Evolutionary conservation across 108 stramenopile species (phyloP), one percentile per base, ranked within the genome.

Genomic region (Fistulifera solaris): DNA sequence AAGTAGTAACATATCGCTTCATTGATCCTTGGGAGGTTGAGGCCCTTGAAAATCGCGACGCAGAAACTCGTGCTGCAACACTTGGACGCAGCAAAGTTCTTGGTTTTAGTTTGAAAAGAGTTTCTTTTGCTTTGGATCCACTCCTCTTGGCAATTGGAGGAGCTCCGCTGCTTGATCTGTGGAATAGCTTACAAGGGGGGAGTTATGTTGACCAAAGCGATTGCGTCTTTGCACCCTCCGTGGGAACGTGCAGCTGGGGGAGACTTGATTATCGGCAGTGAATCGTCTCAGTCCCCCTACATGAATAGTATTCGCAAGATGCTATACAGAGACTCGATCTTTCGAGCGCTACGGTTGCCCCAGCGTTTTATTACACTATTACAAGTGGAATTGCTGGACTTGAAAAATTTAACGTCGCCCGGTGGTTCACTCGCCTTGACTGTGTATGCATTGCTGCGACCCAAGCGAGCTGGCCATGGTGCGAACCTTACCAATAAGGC

Each of bases 391-490:
- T 65, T 94, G n/a, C 75, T 93, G 1, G 95, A 93, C 58, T 66
- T 96, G 44, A 96, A 96, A 75, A 94, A 96, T 66, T 75, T 96
- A n/a, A 90, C 87, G 19, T 77, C 95, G 10, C 82, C 92, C 8
- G 85, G 83, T 42, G 88, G 87, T 21, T 83, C 86, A 16, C 60
- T 81, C 45, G 75, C 85, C 38, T 57, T 93, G 40, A 71, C 81
- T 8, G 85, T 83, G 0, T 93, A 89, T 53, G 80, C 87, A 7
- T 45, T 93, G 58, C 68, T 86, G 24, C 85, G 92, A 12, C 52
- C 89, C 27, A 85, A 85, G 55, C 66, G 92, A 6, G 52, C 61
- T 8, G 65, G 66, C 21, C 80, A 79, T 5, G 65, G 68, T 22
- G 80, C 85, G 28, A 83, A 81, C 15, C 62, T 93, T 19, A 89